A percentile compares a stretch with the other conserved stretches of the same genome.
These are phyloP conservation scores for Polygonum aviculare DNA, from an alignment of 148 eudicot species.

Conservation along the genomic window DNA sequence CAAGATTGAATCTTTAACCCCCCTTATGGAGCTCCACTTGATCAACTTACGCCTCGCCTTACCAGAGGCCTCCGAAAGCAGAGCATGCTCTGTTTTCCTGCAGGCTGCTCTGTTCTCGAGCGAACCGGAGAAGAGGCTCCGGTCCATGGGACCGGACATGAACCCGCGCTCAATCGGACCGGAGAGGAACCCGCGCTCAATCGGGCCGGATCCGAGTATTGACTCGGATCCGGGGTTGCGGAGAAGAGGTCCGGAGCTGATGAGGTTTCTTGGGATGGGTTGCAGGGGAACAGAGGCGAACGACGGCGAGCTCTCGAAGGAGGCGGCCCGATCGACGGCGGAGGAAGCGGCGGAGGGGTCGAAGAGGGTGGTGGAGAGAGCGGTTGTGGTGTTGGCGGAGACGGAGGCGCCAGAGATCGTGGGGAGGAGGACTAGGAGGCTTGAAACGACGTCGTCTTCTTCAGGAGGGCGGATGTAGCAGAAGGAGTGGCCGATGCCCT, in stretches of 20 bases:
- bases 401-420: conserved; percentile 68
- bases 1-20: conserved; percentile 36
- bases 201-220: conserved; percentile 28
- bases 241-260: conserved; percentile 14
- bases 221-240: conserved; percentile 11
- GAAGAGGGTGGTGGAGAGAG: conserved; percentile 34
- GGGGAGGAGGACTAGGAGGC: conserved; percentile 2
- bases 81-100: neutral
- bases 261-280: conserved; percentile 36
- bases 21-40: conserved; percentile 40
- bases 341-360: conserved; percentile 7
- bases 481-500: conserved; percentile 51
- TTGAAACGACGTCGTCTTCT: conserved; percentile 20
- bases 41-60: conserved; percentile 27
- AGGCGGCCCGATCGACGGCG: conserved; percentile 32
- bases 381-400: conserved; percentile 53
- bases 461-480: conserved; percentile 36
- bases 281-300: conserved; percentile 58
- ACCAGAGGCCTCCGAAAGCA: neutral
- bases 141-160: conserved; percentile 52
- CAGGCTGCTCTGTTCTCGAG: conserved; percentile 1
- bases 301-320: conserved; percentile 45
- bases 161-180: conserved; percentile 59
- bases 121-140: conserved; percentile 11
- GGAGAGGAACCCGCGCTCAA: conserved; percentile 50